Evolutionary conservation across 768 basidiomycete species (phyloP).

Genomic region (Hericium coralloides): DNA sequence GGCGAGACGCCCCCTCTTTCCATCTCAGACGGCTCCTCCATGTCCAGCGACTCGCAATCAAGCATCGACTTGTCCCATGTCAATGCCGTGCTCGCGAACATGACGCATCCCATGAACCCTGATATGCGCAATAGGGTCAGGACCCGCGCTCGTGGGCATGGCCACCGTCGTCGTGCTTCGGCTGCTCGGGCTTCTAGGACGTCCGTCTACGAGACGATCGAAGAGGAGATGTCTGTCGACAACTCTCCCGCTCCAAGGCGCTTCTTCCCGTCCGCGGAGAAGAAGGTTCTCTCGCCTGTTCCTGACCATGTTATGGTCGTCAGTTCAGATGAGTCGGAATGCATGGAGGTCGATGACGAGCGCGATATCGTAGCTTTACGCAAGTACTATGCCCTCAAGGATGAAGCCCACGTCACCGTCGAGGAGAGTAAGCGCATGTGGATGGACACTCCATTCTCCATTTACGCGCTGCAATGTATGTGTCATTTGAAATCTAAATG

Average conservation of each 20-base stretch:
- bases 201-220: conserved; percentile 74
- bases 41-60: conserved; percentile 66
- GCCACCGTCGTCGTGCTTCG: conserved; percentile 65
- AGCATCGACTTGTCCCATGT: conserved; percentile 59
- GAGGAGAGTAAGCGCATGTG: conserved; percentile 56
- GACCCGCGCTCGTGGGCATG: conserved; percentile 48
- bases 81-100: conserved; percentile 44
- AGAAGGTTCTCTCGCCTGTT: conserved; percentile 3
- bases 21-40: conserved; percentile 52
- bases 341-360: conserved; percentile 60
- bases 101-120: conserved; percentile 36
- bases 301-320: conserved; percentile 35
- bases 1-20: conserved; percentile 64
- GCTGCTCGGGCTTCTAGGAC: conserved; percentile 52
- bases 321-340: conserved; percentile 41
- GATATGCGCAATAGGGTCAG: conserved; percentile 36
- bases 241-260: conserved; percentile 15
- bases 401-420: conserved; percentile 60
- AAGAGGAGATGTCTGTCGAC: conserved; percentile 49
- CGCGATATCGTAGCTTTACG: conserved; percentile 54
- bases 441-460: conserved; percentile 65
- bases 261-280: conserved; percentile 5
- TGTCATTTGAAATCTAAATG: conserved; percentile 5
- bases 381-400: conserved; percentile 57
- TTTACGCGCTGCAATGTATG: conserved; percentile 68